Base-by-base conservation (phyloP, 2,329 filamentous ascomycete species). In the Diaporthe sp. region DNA sequence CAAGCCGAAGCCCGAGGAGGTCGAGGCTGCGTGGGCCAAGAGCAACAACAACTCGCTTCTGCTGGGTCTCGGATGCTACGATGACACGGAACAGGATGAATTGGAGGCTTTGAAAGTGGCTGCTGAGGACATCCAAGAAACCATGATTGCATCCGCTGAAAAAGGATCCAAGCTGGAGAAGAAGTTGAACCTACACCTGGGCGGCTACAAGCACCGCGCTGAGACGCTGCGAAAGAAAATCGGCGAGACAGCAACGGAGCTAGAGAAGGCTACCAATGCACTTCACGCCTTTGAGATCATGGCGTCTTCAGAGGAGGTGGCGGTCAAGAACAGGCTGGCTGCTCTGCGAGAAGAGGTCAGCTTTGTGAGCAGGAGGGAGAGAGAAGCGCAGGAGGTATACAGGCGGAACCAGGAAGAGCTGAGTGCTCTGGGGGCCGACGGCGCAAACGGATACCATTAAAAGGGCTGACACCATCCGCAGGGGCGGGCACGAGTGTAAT, bases 331-430 rank as follows among this genome's bases (percentile, higher is more conserved):
- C 73, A 89, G 97, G 42, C 86, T 98, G 71, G 94, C 94, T 79
- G 88, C 89, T 15, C 85, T 98, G 75, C 91, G 95, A 70, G 93
- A 94, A n/a, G 95, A 98, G 83, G 95, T 98, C 31, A 90, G 88
- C 9, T 94, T 94, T 79, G 90, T 98, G 13, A 94, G 92, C 79
- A 91, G 91, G 79, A 89, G 96, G 77, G 96, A 98, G 86, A 89
- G 96, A 75, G 95, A 98, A 85, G 95, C 95, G 9, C 97, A 99
- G 85, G 95, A 98, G 78, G 83, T 93, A 80, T 99, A 97, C 82
- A 90, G 94, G 79, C 87, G 86, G 78, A 90, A 92, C 76, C 95
- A 90, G 84, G 94, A 95, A 62, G 97, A 98, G 87, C 84, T 98
- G 79, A 91, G 92, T 65, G 86, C 85, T 72, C 85, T 98, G 79